phyloP scores from a whole-genome alignment of 805 yeast species.

The Cyberlindnera petersonii region DNA sequence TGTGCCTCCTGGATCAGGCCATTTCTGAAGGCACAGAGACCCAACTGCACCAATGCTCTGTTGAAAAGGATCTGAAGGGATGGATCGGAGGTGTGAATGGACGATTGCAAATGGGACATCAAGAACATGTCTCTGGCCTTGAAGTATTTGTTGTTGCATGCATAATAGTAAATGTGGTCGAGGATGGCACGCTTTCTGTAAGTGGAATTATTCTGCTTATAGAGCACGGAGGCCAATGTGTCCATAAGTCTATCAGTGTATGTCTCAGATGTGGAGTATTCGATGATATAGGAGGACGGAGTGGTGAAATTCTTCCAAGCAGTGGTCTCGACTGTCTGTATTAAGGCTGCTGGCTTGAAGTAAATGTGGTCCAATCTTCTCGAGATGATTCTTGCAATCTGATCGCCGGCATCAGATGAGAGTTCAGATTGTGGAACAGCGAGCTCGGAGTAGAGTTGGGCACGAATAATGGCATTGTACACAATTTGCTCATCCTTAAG shows the following conservation, averaged over 20 bases:
- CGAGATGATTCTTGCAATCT: conserved; percentile 67
- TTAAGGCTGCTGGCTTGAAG: conserved; percentile 81
- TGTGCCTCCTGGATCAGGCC: conserved; percentile 85
- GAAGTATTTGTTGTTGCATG: conserved; percentile 79
- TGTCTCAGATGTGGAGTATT: conserved; percentile 29
- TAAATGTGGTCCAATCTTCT: conserved; percentile 91
- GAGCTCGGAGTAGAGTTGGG: conserved; percentile 80
- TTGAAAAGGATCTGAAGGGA: conserved; percentile 87
- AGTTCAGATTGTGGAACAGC: conserved; percentile 42
- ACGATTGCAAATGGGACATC: conserved; percentile 77
- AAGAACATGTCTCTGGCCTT: conserved; percentile 86
- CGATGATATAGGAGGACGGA: conserved; percentile 27
- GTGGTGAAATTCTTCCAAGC: conserved; percentile 68
- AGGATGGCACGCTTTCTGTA: conserved; percentile 82
- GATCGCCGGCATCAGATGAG: conserved; percentile 34
- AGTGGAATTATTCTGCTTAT: conserved; percentile 60
- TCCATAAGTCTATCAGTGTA: conserved; percentile 58
- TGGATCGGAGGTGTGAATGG: conserved; percentile 82
- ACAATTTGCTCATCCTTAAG: conserved; percentile 80
- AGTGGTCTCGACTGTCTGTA: conserved; percentile 59
- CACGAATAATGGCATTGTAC: conserved; percentile 73
- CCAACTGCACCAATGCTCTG: conserved; percentile 93
- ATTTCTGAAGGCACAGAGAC: conserved; percentile 88
- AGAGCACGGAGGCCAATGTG: conserved; percentile 59
- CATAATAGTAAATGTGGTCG: conserved; percentile 83